Percentiles rank a stretch among this genome's conserved stretches.
Evolutionary conservation across 257 asterid species (phyloP).

Genomic region (Ehretia macrophylla): DNA sequence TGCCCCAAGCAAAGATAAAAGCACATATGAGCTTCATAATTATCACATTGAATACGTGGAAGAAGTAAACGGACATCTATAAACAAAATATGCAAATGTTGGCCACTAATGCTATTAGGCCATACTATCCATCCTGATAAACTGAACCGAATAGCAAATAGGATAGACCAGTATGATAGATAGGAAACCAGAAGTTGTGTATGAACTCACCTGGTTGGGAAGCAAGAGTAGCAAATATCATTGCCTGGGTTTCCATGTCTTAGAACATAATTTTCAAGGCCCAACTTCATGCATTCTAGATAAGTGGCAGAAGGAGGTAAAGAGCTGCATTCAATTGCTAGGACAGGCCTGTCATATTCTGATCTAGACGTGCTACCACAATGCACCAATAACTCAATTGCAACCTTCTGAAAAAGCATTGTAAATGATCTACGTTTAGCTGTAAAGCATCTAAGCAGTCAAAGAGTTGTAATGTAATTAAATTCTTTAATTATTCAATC

Average conservation of each 20-base stretch:
- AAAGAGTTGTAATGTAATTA: slow-evolving; percentile 3
- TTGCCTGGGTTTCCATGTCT: slow-evolving; percentile 55
- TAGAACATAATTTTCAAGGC: slow-evolving; percentile 61
- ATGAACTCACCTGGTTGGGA: slow-evolving; percentile 51
- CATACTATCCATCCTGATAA: background rate
- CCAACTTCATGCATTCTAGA: slow-evolving; percentile 53
- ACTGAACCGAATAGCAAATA: background rate
- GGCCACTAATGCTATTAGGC: background rate
- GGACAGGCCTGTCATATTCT: slow-evolving; percentile 27
- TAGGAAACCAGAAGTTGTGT: slow-evolving; percentile 9
- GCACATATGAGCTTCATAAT: too few relatives aligned
- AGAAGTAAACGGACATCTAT: background rate
- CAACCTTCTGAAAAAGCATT: slow-evolving; percentile 55
- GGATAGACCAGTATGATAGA: background rate
- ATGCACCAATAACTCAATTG: slow-evolving; percentile 61
- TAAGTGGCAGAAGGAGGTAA: slow-evolving; percentile 33
- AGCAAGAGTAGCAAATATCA: slow-evolving; percentile 53
- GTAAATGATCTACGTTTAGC: slow-evolving; percentile 7
- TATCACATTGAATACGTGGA: too few relatives aligned
- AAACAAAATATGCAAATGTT: background rate
- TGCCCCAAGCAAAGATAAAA: too few relatives aligned
- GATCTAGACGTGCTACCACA: slow-evolving; percentile 33
- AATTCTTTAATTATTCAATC: too few relatives aligned
- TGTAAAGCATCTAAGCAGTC: slow-evolving; percentile 9
- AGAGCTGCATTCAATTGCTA: slow-evolving; percentile 39